phyloP scores from a whole-genome alignment of 352 stramenopile genomes.

The Pythium graminicola region DNA sequence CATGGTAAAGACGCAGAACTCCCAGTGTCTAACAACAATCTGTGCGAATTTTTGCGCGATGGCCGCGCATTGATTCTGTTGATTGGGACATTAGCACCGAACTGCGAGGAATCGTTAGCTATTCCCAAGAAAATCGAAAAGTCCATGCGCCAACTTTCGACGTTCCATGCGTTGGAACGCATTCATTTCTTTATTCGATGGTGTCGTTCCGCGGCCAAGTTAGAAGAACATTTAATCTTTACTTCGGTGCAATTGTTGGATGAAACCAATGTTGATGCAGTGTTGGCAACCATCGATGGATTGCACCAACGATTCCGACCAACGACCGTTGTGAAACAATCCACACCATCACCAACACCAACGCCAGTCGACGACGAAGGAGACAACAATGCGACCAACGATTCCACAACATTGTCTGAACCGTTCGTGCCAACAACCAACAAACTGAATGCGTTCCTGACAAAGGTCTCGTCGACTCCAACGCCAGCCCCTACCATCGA shows the following conservation, averaged over 20 bases:
- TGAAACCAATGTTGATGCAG: slow-evolving; percentile 61
- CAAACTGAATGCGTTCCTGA: slow-evolving; percentile 58
- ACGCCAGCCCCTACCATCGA: slow-evolving; percentile 17
- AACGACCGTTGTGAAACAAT: slow-evolving; percentile 20
- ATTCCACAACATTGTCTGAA: neutral
- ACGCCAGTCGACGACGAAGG: slow-evolving; percentile 6
- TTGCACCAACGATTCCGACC: slow-evolving; percentile 54
- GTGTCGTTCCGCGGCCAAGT: slow-evolving; percentile 41
- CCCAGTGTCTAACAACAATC: slow-evolving; percentile 25
- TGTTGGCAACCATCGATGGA: slow-evolving; percentile 52
- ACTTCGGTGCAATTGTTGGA: slow-evolving; percentile 75
- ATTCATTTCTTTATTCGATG: slow-evolving; percentile 86
- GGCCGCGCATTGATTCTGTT: slow-evolving; percentile 70
- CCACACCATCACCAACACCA: slow-evolving; percentile 2
- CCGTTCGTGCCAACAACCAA: slow-evolving; percentile 16
- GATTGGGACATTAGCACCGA: slow-evolving; percentile 34
- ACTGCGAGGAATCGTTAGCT: slow-evolving; percentile 14
- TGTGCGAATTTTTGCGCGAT: slow-evolving; percentile 72
- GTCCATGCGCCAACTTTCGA: slow-evolving; percentile 57
- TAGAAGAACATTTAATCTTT: slow-evolving; percentile 73
- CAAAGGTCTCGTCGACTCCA: slow-evolving; percentile 39
- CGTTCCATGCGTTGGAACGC: slow-evolving; percentile 76
- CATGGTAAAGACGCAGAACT: slow-evolving; percentile 27
- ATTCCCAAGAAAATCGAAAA: slow-evolving; percentile 69
- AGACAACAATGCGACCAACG: neutral